These are phyloP conservation scores for Pichia californica DNA, from an alignment of 805 yeast species.

Conservation along the genomic window DNA sequence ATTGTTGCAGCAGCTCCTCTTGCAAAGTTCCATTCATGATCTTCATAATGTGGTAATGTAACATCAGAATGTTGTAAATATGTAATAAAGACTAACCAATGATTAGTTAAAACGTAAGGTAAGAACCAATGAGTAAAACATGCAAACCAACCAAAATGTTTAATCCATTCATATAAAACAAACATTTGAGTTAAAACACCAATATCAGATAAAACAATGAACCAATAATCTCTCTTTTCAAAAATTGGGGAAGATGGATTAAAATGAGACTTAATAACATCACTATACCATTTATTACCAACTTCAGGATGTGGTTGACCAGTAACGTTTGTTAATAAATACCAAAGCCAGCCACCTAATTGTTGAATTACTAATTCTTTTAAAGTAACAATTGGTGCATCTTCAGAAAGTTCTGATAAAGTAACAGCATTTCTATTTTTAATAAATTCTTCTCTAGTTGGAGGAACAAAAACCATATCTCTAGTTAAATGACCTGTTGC, in stretches of 20 bases:
- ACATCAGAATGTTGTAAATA: slow-evolving; percentile 81
- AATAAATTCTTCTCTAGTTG: slow-evolving; percentile 52
- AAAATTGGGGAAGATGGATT: slow-evolving; percentile 69
- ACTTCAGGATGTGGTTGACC: slow-evolving; percentile 57
- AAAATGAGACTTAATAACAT: slow-evolving; percentile 57
- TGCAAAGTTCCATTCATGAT: slow-evolving; percentile 74
- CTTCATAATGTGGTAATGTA: slow-evolving; percentile 71
- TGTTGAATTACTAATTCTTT: slow-evolving; percentile 57
- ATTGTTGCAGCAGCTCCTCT: slow-evolving; percentile 89
- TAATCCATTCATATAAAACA: slow-evolving; percentile 53
- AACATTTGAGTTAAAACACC: slow-evolving; percentile 53
- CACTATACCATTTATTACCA: slow-evolving; percentile 24
- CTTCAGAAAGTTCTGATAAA: slow-evolving; percentile 57
- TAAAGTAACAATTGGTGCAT: slow-evolving; percentile 66
- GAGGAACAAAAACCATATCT: slow-evolving; percentile 83
- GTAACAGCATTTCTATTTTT: slow-evolving; percentile 19
- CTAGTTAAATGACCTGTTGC: slow-evolving; percentile 78
- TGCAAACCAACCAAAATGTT: slow-evolving; percentile 56
- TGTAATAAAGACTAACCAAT: slow-evolving; percentile 86
- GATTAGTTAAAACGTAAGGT: slow-evolving; percentile 78
- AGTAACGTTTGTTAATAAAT: slow-evolving; percentile 64
- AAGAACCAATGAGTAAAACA: slow-evolving; percentile 63
- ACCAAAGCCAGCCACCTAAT: slow-evolving; percentile 67
- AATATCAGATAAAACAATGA: slow-evolving; percentile 63
- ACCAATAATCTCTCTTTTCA: slow-evolving; percentile 67